A percentile compares a stretch with the other conserved stretches of the same genome.
phyloP scores from a whole-genome alignment of 164 flowering plant genomes.

The Saururus chinensis region DNA sequence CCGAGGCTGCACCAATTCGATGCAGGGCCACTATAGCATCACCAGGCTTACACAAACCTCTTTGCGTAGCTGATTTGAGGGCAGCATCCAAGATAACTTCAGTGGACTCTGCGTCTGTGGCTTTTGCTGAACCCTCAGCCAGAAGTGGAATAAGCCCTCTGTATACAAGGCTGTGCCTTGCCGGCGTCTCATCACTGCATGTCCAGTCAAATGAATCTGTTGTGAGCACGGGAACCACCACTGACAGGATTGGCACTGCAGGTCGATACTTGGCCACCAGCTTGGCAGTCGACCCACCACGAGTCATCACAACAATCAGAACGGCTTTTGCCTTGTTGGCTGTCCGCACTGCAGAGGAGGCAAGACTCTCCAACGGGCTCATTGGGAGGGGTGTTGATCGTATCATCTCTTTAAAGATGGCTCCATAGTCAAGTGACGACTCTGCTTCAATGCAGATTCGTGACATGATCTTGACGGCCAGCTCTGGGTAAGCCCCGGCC shows the following conservation, averaged over 20 bases:
- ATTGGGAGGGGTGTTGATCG: slow-evolving; percentile 64
- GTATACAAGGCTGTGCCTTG: slow-evolving; percentile 66
- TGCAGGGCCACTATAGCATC: slow-evolving; percentile 7
- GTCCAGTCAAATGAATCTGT: slow-evolving; percentile 73
- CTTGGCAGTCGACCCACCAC: slow-evolving; percentile 77
- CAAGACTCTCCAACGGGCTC: slow-evolving; percentile 81
- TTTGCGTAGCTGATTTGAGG: background rate
- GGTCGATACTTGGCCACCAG: slow-evolving; percentile 83
- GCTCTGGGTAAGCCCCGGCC: slow-evolving; percentile 74
- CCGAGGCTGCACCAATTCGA: slow-evolving; percentile 35
- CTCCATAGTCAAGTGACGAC: slow-evolving; percentile 64
- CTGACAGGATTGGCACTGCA: slow-evolving; percentile 70
- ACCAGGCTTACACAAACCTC: background rate
- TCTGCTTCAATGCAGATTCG: slow-evolving; percentile 74
- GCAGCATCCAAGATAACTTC: slow-evolving; percentile 25
- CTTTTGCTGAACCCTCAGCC: slow-evolving; percentile 80
- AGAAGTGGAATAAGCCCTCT: slow-evolving; percentile 63
- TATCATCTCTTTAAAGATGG: slow-evolving; percentile 66
- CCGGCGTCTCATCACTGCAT: slow-evolving; percentile 70
- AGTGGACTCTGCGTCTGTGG: slow-evolving; percentile 71
- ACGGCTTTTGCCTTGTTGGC: slow-evolving; percentile 62
- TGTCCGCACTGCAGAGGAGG: slow-evolving; percentile 74
- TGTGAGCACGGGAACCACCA: slow-evolving; percentile 67
- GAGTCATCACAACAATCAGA: slow-evolving; percentile 62
- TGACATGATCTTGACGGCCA: slow-evolving; percentile 76